phyloP scores from a whole-genome alignment of 768 basidiomycete genomes.

The Gelatoporia subvermispora region DNA sequence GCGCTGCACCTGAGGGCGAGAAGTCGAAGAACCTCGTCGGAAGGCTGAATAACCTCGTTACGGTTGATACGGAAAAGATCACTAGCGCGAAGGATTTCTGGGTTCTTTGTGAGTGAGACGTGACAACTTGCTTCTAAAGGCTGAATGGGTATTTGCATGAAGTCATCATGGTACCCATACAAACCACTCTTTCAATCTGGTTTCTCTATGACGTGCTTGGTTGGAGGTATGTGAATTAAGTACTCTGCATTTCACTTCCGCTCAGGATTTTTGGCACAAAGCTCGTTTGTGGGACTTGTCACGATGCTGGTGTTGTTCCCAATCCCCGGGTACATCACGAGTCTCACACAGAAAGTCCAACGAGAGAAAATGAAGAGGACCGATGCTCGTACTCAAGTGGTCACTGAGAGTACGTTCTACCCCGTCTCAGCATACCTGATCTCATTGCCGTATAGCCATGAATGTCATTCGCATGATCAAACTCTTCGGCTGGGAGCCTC shows the following conservation, averaged over 20 bases:
- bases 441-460: slow-evolving; percentile 21
- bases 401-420: slow-evolving; percentile 34
- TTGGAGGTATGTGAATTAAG: slow-evolving; percentile 31
- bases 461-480: slow-evolving; percentile 42
- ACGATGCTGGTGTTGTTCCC: slow-evolving; percentile 38
- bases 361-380: slow-evolving; percentile 42
- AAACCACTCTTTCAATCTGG: slow-evolving; percentile 33
- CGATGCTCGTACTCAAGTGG: slow-evolving; percentile 38
- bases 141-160: not conserved
- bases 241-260: not conserved
- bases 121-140: too few species aligned
- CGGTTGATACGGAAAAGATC: slow-evolving; percentile 36
- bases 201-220: slow-evolving; percentile 41
- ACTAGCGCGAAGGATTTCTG: not conserved
- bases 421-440: not conserved
- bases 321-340: slow-evolving; percentile 37
- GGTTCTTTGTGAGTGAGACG: not conserved
- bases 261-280: not conserved
- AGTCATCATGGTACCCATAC: slow-evolving; percentile 35
- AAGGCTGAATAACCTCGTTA: slow-evolving; percentile 21
- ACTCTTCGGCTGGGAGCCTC: slow-evolving; percentile 41
- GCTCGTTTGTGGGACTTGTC: slow-evolving; percentile 38
- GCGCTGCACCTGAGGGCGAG: not conserved
- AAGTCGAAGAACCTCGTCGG: slow-evolving; percentile 3
- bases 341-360: slow-evolving; percentile 30